Conservation (phyloP, 495 filamentous ascomycete species). For the Chaetomium cochliodes region DNA sequence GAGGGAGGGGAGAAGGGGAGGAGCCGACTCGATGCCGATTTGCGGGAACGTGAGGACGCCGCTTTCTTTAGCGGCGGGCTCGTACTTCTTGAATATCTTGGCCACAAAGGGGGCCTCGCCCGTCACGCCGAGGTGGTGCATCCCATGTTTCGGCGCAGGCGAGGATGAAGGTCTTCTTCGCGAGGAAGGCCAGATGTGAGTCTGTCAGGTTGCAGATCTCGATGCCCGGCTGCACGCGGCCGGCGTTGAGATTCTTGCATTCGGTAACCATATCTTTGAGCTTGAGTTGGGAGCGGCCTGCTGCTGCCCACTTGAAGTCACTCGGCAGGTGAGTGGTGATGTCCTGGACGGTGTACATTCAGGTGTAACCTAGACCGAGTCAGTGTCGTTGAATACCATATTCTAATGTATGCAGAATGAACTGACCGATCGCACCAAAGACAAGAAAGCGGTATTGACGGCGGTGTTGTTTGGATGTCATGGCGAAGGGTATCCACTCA, state of each 20-base stretch:
- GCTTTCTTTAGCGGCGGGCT: slow-evolving; percentile 67
- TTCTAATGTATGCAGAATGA: slow-evolving; percentile 58
- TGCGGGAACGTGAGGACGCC: slow-evolving; percentile 86
- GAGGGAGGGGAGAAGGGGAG: no score
- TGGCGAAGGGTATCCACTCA: slow-evolving; percentile 20
- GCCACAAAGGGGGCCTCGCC: slow-evolving; percentile 82
- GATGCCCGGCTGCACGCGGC: slow-evolving; percentile 67
- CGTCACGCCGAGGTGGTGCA: slow-evolving; percentile 89
- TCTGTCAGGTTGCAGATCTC: slow-evolving; percentile 64
- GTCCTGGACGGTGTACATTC: slow-evolving; percentile 72
- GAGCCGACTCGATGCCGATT: slow-evolving; percentile 81
- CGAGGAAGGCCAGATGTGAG: slow-evolving; percentile 62
- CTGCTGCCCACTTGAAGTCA: slow-evolving; percentile 83
- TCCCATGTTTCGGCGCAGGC: slow-evolving; percentile 86
- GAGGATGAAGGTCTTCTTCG: slow-evolving; percentile 70
- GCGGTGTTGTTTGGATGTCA: slow-evolving; percentile 46
- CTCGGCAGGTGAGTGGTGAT: slow-evolving; percentile 73
- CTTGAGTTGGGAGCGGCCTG: slow-evolving; percentile 75
- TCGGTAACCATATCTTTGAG: slow-evolving; percentile 65
- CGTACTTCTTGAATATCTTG: slow-evolving; percentile 77
- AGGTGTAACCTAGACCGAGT: slow-evolving; percentile 81
- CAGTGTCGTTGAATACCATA: slow-evolving; percentile 60
- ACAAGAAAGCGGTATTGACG: slow-evolving; percentile 81
- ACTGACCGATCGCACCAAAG: slow-evolving; percentile 63
- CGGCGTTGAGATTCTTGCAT: slow-evolving; percentile 63